Evolutionary conservation across 2,329 filamentous ascomycete species (phyloP), one percentile per base, ranked within the genome.

Genomic region (Epichloe aotearoae): DNA sequence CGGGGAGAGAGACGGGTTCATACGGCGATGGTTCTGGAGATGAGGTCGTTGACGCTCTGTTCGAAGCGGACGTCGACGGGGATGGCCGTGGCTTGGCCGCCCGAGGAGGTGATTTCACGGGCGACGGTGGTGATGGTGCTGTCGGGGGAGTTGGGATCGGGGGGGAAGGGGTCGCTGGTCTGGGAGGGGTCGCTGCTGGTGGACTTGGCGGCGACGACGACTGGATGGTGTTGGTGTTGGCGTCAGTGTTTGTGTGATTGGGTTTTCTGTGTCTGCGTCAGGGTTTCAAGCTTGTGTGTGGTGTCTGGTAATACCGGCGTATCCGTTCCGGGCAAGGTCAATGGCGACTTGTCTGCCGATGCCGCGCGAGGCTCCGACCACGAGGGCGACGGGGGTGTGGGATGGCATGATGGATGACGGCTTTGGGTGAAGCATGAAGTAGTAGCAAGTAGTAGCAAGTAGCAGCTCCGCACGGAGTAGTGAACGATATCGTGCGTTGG

Each of bases 111-210:
- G 58, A 93, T 91, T 63, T 94, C 87, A 42, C 80, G 79, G 53
- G 76, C 79, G 39, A 93, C 88, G 1, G 88, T 93, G 64, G 75
- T 86, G 68, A 93, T 88, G 26, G 87, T 93, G 15, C 85, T 90
- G 47, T 77, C 1, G 73, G 64, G 64, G 2, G 85, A 89, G 67
- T 91, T 90, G 14, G 86, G 86, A 59, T 88, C 74, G 2, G 87
- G 86, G 87, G 86, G 84, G 61, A 87, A 88, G 3, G 0, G 83
- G 76, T 2, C 51, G 60, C 17, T 71, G 67, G 49, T 69, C 70
- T 30, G 26, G 38, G 67, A 69, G 3, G 82, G 76, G 58, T 87
- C 75, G 45, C 82, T 88, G 45, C 82, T 88, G 6, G 76, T 82
- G 38, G 82, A 82, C 62, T 91, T 93, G 30, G 87, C 86, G 5